Evolutionary conservation across 176 grass and related monocot species (phyloP).

Genomic region (Luzula sylvatica): DNA sequence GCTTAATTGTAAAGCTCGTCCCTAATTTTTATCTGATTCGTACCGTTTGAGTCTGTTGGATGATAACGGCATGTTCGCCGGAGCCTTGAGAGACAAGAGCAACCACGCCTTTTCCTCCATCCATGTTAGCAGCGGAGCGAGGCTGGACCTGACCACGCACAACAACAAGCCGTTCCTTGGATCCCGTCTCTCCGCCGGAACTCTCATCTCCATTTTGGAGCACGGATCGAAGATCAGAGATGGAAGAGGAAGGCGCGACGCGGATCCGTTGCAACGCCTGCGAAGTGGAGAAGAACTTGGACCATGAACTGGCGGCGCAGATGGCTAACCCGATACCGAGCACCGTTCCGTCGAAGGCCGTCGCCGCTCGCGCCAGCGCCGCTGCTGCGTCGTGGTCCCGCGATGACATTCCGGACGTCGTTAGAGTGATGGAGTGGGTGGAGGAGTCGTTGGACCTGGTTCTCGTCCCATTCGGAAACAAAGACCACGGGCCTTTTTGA

Average conservation of each 20-base stretch:
- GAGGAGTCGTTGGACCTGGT: too few species aligned
- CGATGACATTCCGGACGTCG: slow-evolving; percentile 85
- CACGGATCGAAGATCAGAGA: slow-evolving; percentile 54
- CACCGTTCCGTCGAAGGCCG: slow-evolving; percentile 67
- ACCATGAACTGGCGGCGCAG: slow-evolving; percentile 43
- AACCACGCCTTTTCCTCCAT: slow-evolving; percentile 1
- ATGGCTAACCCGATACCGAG: slow-evolving; percentile 55
- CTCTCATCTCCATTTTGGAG: slow-evolving; percentile 4
- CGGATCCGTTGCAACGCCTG: slow-evolving; percentile 51
- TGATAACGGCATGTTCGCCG: slow-evolving; percentile 42
- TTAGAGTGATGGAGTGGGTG: too few species aligned
- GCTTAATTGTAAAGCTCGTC: background rate
- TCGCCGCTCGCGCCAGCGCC: slow-evolving; percentile 48
- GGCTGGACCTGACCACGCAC: slow-evolving; percentile 54
- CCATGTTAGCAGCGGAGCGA: slow-evolving; percentile 1
- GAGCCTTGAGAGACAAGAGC: slow-evolving; percentile 39
- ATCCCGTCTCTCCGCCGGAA: slow-evolving; percentile 3
- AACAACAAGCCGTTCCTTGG: slow-evolving; percentile 19
- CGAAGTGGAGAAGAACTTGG: slow-evolving; percentile 55
- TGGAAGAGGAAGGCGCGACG: slow-evolving; percentile 28
- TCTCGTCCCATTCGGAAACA: too few species aligned
- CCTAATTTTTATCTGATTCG: background rate
- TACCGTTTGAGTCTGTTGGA: slow-evolving; percentile 62
- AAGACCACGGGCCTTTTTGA: too few species aligned
- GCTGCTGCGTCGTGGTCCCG: slow-evolving; percentile 50